Evolutionary conservation across 768 basidiomycete species (phyloP), one percentile per base, ranked within the genome.

Genomic region (Suillus occidentalis): DNA sequence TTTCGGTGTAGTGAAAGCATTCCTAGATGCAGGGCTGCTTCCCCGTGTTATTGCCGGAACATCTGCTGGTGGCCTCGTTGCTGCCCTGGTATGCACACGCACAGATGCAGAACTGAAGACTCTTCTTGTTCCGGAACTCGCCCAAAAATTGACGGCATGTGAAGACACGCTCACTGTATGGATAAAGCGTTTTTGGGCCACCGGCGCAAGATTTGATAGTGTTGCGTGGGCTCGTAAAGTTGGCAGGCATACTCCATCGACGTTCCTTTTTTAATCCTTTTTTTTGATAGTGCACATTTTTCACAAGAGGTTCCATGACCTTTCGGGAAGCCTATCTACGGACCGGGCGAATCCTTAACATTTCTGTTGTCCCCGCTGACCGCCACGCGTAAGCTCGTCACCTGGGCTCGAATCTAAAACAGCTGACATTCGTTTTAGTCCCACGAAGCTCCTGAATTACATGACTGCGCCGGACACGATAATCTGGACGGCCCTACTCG

Each of bases 1-100:
- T 72, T 86, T 91, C 72, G 97, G 97, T 9, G 92, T 98, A 22
- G 87, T 96, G 56, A 92, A 91, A 72, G 97, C 96, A 1, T 91
- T 99, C 71, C 78, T 98, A 5, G 94, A 99, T 70, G 88, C 90
- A 12, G 85, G 87, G 20, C 79, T 97, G 5, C 80, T 99, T 16
- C 97, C 97, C 20, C 86, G 94, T 40, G 96, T 99, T 5, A 88
- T 99, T 65, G 92, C 96, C 12, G 97, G 97, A 14, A 98, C 97
- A 6, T 94, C 92, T 43, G 97, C 97, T 1, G 97, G 97, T 5
- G 95, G 92, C 10, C 84, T 98, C 10, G 81, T 94, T 59, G 81
- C 87, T 42, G 84, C 86, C 3, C 79, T 99, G 42, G 83, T 87
- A 20, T 95, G 96, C 76, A 95, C 94, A 0, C 85, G 91, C 56